phyloP scores from a whole-genome alignment of 805 yeast species.

The Candida adriatica region DNA sequence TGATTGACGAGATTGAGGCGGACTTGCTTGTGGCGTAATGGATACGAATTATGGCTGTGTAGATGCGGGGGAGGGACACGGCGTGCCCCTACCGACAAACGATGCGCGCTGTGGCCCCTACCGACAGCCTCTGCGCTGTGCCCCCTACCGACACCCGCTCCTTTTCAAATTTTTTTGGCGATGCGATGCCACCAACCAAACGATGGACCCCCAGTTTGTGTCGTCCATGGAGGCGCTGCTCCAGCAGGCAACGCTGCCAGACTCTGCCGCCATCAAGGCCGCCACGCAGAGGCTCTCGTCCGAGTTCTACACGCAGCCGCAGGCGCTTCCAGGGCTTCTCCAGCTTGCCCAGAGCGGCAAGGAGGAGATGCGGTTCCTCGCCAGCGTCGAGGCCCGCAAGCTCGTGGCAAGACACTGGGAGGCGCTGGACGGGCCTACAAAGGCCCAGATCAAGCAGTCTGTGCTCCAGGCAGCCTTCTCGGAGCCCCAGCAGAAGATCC shows the following conservation, averaged over 20 bases:
- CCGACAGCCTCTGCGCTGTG: too few relatives aligned
- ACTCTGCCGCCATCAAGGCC: constrained; percentile 68
- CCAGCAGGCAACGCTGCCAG: constrained; percentile 74
- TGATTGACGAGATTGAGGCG: constrained; percentile 70
- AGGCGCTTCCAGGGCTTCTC: constrained; percentile 73
- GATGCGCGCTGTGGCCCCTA: too few relatives aligned
- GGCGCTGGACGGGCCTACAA: constrained; percentile 34
- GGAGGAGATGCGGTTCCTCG: constrained; percentile 75
- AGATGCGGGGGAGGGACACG: too few relatives aligned
- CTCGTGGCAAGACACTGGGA: constrained; percentile 69
- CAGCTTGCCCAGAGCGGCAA: constrained; percentile 65
- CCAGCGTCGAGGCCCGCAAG: constrained; percentile 96
- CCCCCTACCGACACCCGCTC: too few relatives aligned
- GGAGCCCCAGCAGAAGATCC: constrained; percentile 56
- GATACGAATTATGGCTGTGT: too few relatives aligned
- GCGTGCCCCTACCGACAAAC: too few relatives aligned
- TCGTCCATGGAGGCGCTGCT: constrained; percentile 72
- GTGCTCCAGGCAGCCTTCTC: constrained; percentile 62
- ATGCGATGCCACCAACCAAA: constrained; percentile 7
- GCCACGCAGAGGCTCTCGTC: constrained; percentile 72
- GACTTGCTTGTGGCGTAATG: constrained; percentile 28
- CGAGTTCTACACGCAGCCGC: constrained; percentile 65
- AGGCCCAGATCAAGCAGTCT: constrained; percentile 58
- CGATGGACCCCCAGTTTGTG: constrained; percentile 55
- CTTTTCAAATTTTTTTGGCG: neutral